Evolutionary conservation across 257 asterid species (phyloP), one percentile per base, ranked within the genome.

Genomic region (Orobanche coerulescens): DNA sequence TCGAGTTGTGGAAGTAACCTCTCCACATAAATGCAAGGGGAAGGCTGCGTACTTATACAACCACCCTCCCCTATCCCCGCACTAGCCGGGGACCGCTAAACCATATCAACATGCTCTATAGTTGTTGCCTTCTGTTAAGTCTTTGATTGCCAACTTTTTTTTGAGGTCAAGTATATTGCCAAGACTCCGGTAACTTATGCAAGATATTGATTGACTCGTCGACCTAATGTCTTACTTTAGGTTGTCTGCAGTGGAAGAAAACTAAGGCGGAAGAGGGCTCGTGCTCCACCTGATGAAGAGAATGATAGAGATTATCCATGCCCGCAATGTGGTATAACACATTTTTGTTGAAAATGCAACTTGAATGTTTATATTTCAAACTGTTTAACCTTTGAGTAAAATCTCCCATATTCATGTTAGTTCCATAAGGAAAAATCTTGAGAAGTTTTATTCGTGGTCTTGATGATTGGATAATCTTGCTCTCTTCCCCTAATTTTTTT

Each of bases 291-390:
- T 65, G 77, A 64, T 52, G 89, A 76, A 49, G 95, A 75, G 61
- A 78, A 65, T 57, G 66, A 13, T 33, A 58, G 64, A 75, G 88
- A 82, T 70, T 75, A 58, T 30, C 75, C 81, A 23, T 92, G 98
- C 70, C 94, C 82, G 31, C 98, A 92, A 65, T 92, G 98, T 58
- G 95, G 98, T 92, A 86, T 48, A n/a, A 52, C 51, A 42, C 51
- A 22, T 39, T 56, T 48, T 78, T 69, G 58, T 54, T 12, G 14
- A 55, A n/a, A 46, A 16, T 53, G 19, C 39, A 43, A 50, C 11
- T 15, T 37, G 9, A 5, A 39, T 40, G 49, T 34, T 28, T 22
- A 19, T 54, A 53, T 24, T 58, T 16, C 50, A 25, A 65, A 18
- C n/a, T 34, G 12, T 25, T 57, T 10, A 2, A 26, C 2, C 30